Evolutionary conservation across 768 basidiomycete genomes (phyloP), one percentile per base, ranked within the genome.

Genomic region (Hygrophoropsis aurantiaca): DNA sequence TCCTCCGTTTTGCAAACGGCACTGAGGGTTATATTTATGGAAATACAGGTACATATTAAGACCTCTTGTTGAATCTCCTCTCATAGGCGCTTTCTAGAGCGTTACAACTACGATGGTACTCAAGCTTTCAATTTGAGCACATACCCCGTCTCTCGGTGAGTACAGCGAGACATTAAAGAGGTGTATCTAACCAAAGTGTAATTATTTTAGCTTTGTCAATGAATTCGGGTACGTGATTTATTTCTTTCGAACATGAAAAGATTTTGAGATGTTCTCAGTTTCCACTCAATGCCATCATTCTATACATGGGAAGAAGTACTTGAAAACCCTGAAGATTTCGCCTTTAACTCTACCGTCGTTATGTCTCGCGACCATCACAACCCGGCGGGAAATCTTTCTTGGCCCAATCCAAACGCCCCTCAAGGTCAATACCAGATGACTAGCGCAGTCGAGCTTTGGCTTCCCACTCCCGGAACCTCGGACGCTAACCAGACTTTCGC

Each of bases 201-300:
- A 37, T 43, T 32, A 2, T 35, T 38, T 23, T 42, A 74, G 80
- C 35, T 82, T 81, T 45, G 69, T 81, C 35, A 81, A 81, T 50
- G 80, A 83, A 51, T 82, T 82, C 45, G 80, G 80, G 75, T 78
- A 46, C 40, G 70, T 50, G 23, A 9, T 10, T 40, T 16, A 11
- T 30, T 13, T 5, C 15, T 49, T 24, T 23, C 6, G 23, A 21
- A 27, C 24, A 32, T 7, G 43, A 27, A 30, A 11, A 11, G 16
- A 45, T 6, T 15, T 16, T 34, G 34, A 20, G 23, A 4, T 11
- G 40, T 11, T 26, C 18, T n/a, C 30, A 79, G 79, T 9, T 81
- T 80, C 62, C 81, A 81, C 58, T 82, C 80, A 0, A 79, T 80
- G 75, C 81, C 80, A 4, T 81, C 80, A 1, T 78, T 82, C 61